These are phyloP conservation scores for Poa annua DNA, from an alignment of 176 grass and related monocot species.

Conservation along the genomic window DNA sequence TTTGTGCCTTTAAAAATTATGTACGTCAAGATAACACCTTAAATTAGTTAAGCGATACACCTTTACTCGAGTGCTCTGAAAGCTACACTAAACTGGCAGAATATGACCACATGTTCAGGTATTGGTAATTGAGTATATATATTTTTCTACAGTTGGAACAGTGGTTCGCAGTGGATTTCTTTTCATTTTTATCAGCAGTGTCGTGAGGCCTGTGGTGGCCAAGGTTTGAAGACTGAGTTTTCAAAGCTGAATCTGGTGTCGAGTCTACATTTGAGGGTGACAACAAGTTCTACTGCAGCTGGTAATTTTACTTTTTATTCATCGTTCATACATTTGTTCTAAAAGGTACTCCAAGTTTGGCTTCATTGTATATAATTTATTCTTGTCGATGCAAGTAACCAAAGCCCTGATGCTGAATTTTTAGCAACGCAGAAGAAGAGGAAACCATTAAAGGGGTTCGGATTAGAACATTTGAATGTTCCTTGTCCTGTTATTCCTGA, in stretches of 20 bases:
- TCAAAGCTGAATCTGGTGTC: conserved; percentile 90
- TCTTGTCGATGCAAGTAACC: conserved; percentile 62
- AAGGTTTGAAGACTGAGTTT: conserved; percentile 87
- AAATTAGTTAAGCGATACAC: conserved; percentile 70
- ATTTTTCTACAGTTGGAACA: background rate
- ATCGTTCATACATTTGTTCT: background rate
- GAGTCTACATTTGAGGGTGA: conserved; percentile 90
- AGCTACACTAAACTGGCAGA: conserved; percentile 81
- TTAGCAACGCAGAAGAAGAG: too few species aligned
- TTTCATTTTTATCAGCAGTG: conserved; percentile 62
- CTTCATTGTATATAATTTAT: conserved; percentile 39
- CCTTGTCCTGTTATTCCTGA: too few species aligned
- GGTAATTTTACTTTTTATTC: conserved; percentile 43
- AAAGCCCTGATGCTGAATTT: conserved; percentile 84
- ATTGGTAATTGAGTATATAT: background rate
- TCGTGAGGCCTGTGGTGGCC: conserved; percentile 84
- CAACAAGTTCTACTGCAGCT: conserved; percentile 84
- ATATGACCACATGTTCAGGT: conserved; percentile 93
- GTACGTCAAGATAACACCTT: conserved; percentile 62
- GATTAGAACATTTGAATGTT: too few species aligned
- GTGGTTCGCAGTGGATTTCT: background rate
- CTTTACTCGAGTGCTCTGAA: conserved; percentile 94
- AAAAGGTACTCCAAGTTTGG: conserved; percentile 28
- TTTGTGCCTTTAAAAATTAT: too few species aligned
- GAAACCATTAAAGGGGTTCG: too few species aligned